Evolutionary conservation across 371 early-diverging fungal genomes (phyloP).

Genomic region (Rhizopus arrhizus): DNA sequence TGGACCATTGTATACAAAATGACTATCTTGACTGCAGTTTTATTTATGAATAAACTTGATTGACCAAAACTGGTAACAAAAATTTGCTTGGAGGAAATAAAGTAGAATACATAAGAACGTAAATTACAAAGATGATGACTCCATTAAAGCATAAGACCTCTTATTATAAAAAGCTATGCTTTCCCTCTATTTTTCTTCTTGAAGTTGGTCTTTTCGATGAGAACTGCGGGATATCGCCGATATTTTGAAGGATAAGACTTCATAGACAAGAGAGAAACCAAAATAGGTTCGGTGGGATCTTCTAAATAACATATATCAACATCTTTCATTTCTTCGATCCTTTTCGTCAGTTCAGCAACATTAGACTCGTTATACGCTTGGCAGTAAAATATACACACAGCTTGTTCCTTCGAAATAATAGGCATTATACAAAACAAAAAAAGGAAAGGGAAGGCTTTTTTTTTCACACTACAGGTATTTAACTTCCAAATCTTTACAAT

Average conservation of each 20-base stretch:
- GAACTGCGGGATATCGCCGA: conserved; percentile 5
- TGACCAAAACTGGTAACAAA: conserved; percentile 20
- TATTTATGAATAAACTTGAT: conserved; percentile 19
- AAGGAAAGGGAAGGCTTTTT: too few relatives aligned
- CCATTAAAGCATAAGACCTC: conserved; percentile 15
- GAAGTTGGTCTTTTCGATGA: too few relatives aligned
- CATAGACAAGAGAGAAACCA: conserved; percentile 13
- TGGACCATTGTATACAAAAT: conserved; percentile 20
- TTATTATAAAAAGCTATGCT: conserved; percentile 14
- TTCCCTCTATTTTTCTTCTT: too few relatives aligned
- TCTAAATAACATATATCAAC: too few relatives aligned
- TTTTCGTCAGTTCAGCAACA: too few relatives aligned
- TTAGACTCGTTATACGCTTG: too few relatives aligned
- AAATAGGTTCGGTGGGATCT: conserved; percentile 18
- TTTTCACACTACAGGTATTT: too few relatives aligned
- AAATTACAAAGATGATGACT: conserved; percentile 17
- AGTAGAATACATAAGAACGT: conserved; percentile 21
- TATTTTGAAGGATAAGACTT: conserved; percentile 8
- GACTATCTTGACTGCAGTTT: conserved; percentile 21
- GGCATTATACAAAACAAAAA: too few relatives aligned
- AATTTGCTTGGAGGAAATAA: conserved; percentile 21
- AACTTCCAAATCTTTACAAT: too few relatives aligned
- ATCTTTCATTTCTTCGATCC: too few relatives aligned
- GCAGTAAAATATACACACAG: too few relatives aligned
- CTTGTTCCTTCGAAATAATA: too few relatives aligned